Percentiles rank a stretch among this genome's conserved stretches.
Conservation (phyloP, 352 stramenopile genomes). For the Pythium rhizo-oryzae region DNA sequence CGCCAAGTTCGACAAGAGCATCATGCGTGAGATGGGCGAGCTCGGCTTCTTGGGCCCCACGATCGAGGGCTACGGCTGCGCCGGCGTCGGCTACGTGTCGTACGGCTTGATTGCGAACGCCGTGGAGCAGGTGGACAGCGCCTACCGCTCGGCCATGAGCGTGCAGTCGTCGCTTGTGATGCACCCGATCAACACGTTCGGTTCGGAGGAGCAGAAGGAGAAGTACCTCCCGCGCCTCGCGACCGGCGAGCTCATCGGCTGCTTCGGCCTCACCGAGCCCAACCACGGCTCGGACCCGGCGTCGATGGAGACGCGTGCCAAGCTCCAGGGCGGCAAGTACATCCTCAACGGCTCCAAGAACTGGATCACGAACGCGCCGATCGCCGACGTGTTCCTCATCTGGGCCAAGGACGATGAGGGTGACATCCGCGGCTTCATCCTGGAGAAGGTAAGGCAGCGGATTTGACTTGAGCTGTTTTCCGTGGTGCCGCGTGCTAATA, state of each 20-base stretch:
- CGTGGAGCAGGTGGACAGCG: conserved; percentile 96
- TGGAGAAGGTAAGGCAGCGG: conserved; percentile 86
- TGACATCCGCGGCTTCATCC: conserved; percentile 94
- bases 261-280: conserved; percentile 98
- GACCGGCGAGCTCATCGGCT: conserved; percentile 95
- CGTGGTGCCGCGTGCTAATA: background rate
- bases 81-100: conserved; percentile 94
- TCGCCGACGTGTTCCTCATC: conserved; percentile 97
- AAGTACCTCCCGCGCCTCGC: conserved; percentile 95
- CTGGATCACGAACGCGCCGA: conserved; percentile 98
- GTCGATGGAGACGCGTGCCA: conserved; percentile 95
- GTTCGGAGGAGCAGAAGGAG: conserved; percentile 95
- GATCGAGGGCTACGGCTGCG: conserved; percentile 95
- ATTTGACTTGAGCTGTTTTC: background rate
- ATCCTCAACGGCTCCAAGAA: conserved; percentile 96
- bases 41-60: conserved; percentile 95
- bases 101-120: conserved; percentile 98
- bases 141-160: conserved; percentile 97
- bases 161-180: conserved; percentile 98
- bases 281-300: conserved; percentile 97
- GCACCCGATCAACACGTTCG: conserved; percentile 98
- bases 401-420: conserved; percentile 97
- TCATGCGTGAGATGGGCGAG: conserved; percentile 95
- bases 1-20: conserved; percentile 92
- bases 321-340: conserved; percentile 90